A percentile compares a stretch with the other conserved stretches of the same genome.
These are phyloP conservation scores for Penicillium paxilli DNA, from an alignment of 495 filamentous ascomycete species.

Conservation along the genomic window DNA sequence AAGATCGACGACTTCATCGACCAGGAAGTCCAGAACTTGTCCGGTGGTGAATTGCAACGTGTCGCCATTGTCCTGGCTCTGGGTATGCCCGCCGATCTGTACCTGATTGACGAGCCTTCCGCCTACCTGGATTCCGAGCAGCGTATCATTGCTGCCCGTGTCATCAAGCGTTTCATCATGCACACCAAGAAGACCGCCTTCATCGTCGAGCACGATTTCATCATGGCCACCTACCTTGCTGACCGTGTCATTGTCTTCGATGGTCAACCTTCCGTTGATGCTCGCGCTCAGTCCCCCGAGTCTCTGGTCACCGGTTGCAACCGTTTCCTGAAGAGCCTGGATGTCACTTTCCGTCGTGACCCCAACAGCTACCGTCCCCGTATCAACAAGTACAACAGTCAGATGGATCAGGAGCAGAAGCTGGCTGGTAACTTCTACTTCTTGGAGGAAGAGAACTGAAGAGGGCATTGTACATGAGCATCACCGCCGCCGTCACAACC, in stretches of 20 bases:
- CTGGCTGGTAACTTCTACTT: slow-evolving; percentile 93
- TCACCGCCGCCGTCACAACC: slow-evolving; percentile 40
- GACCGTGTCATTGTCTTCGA: slow-evolving; percentile 99
- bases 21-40: slow-evolving; percentile 97
- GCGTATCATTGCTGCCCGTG: slow-evolving; percentile 93
- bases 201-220: slow-evolving; percentile 99
- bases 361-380: slow-evolving; percentile 93
- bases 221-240: slow-evolving; percentile 97
- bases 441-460: slow-evolving; percentile 88
- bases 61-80: slow-evolving; percentile 96
- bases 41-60: slow-evolving; percentile 97
- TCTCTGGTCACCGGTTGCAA: slow-evolving; percentile 95
- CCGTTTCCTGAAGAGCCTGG: slow-evolving; percentile 88
- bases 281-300: slow-evolving; percentile 86
- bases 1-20: slow-evolving; percentile 99
- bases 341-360: slow-evolving; percentile 97
- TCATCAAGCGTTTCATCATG: slow-evolving; percentile 99
- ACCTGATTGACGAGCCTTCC: slow-evolving; percentile 94
- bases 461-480: slow-evolving; percentile 52
- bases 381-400: slow-evolving; percentile 96
- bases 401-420: slow-evolving; percentile 98
- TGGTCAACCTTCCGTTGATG: slow-evolving; percentile 83
- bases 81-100: slow-evolving; percentile 95
- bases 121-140: slow-evolving; percentile 98
- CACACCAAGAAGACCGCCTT: slow-evolving; percentile 99